Conservation (phyloP, 371 early-diverging fungal species). For the Coemansia sp. region DNA sequence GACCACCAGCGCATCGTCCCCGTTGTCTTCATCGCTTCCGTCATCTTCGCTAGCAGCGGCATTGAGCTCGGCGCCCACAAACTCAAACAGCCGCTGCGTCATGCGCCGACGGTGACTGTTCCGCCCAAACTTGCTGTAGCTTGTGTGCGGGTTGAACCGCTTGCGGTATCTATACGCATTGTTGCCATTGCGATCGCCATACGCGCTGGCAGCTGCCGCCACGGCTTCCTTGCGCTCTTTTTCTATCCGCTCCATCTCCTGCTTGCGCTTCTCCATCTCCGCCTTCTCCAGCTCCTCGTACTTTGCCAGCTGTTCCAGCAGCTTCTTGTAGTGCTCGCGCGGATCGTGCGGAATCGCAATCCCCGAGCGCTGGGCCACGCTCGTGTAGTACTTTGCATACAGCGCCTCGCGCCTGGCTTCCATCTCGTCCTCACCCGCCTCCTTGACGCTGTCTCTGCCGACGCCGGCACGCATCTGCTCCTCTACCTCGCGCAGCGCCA, state of each 20-base stretch:
- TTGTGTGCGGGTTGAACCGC: conserved; percentile 15
- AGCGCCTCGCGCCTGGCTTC: conserved; percentile 37
- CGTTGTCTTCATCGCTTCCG: background rate
- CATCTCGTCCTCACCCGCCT: conserved; percentile 22
- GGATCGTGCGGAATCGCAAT: conserved; percentile 40
- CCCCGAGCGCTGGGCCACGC: conserved; percentile 18
- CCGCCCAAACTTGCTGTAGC: conserved; percentile 8
- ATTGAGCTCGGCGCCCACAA: conserved; percentile 17
- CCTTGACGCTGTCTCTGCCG: conserved; percentile 5
- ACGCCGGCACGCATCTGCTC: conserved; percentile 13
- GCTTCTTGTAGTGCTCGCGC: conserved; percentile 32
- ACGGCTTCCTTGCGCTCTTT: conserved; percentile 47
- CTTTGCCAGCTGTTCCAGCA: conserved; percentile 39
- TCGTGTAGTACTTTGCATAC: conserved; percentile 23
- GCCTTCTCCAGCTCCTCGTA: conserved; percentile 37
- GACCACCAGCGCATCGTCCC: background rate
- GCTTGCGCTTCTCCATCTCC: conserved; percentile 26
- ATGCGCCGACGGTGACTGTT: conserved; percentile 5
- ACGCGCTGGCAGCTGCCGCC: conserved; percentile 5
- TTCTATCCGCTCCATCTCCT: conserved; percentile 34
- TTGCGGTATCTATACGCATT: conserved; percentile 18
- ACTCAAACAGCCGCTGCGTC: conserved; percentile 38
- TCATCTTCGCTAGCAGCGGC: background rate
- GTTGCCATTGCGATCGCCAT: background rate
- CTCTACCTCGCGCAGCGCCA: conserved; percentile 19